These are phyloP conservation scores for Limnomonas spitsbergensis DNA, from an alignment of 139 green algal genomes.

Conservation along the genomic window DNA sequence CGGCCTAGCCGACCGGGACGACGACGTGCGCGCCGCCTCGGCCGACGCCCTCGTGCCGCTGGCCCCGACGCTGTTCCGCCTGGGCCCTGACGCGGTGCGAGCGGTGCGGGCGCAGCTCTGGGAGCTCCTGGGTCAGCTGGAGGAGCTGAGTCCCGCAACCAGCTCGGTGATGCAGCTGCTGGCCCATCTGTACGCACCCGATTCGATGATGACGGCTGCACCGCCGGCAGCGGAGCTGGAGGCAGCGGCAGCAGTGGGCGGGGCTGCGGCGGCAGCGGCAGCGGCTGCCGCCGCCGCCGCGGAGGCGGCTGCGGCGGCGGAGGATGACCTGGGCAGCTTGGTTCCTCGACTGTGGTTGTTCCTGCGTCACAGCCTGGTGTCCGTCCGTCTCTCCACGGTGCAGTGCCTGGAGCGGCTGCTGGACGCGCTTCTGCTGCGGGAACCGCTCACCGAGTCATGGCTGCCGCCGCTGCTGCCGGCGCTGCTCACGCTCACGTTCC, in stretches of 20 bases:
- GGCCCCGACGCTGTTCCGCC: slow-evolving; percentile 45
- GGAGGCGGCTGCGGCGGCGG: not conserved
- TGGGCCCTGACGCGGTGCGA: slow-evolving; percentile 5
- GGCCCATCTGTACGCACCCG: slow-evolving; percentile 57
- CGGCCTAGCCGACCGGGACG: slow-evolving; percentile 75
- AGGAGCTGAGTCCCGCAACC: slow-evolving; percentile 81
- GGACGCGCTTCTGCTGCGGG: slow-evolving; percentile 1
- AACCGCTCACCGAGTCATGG: slow-evolving; percentile 25
- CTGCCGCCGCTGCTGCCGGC: slow-evolving; percentile 40
- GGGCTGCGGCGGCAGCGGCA: not conserved
- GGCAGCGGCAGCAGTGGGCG: not conserved
- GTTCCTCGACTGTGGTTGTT: slow-evolving; percentile 31
- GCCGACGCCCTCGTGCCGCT: slow-evolving; percentile 84
- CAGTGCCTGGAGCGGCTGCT: slow-evolving; percentile 61
- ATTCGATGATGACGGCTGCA: not conserved
- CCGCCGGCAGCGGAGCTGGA: not conserved
- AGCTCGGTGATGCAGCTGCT: slow-evolving; percentile 74
- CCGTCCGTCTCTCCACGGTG: slow-evolving; percentile 69
- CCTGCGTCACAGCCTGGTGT: slow-evolving; percentile 59
- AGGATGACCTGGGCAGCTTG: slow-evolving; percentile 14
- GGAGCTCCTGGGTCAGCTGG: slow-evolving; percentile 71
- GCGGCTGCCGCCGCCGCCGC: not conserved
- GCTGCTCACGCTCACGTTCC: slow-evolving; percentile 63
- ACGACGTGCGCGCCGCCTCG: slow-evolving; percentile 89
- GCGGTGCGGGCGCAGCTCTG: slow-evolving; percentile 61